Percentiles rank a stretch among this genome's conserved stretches.
Evolutionary conservation across 805 yeast genomes (phyloP).

Genomic region (Debaryomyces castellii): DNA sequence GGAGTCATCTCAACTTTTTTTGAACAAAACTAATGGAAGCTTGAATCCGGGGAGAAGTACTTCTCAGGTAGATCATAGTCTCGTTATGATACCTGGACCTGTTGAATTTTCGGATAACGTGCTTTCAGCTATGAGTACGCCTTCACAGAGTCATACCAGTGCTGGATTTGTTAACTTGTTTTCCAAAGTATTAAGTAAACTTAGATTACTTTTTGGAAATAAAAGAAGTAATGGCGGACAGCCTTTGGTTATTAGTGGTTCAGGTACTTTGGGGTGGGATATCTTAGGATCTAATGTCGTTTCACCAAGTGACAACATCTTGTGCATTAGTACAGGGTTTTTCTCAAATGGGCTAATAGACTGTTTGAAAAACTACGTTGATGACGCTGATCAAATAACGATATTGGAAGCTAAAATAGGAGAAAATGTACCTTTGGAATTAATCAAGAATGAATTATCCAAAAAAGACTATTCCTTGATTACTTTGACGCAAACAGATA

Average conservation of each 20-base stretch:
- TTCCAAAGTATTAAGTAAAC: constrained; percentile 4
- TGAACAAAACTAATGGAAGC: not conserved
- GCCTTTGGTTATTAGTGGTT: constrained; percentile 6
- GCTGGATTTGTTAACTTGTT: constrained; percentile 6
- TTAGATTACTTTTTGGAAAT: constrained; percentile 6
- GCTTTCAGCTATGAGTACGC: constrained; percentile 4
- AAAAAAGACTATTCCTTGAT: constrained; percentile 1
- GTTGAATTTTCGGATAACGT: constrained; percentile 7
- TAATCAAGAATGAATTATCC: constrained; percentile 1
- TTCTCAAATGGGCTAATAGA: constrained; percentile 7
- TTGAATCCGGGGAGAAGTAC: not conserved
- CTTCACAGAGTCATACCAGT: constrained; percentile 7
- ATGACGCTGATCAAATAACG: constrained; percentile 4
- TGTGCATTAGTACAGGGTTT: constrained; percentile 8
- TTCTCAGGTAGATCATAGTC: constrained; percentile 1
- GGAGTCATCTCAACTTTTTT: not conserved
- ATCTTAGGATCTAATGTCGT: constrained; percentile 8
- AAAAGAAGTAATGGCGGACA: constrained; percentile 6
- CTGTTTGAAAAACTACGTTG: constrained; percentile 8
- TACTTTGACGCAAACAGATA: constrained; percentile 9
- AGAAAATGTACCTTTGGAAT: constrained; percentile 3
- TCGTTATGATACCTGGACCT: constrained; percentile 9
- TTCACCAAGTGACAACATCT: constrained; percentile 13
- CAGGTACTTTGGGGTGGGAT: constrained; percentile 11
- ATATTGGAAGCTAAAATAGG: constrained; percentile 6